Conservation (phyloP, 2,329 filamentous ascomycete genomes). For the Monosporascus cannonballus region DNA sequence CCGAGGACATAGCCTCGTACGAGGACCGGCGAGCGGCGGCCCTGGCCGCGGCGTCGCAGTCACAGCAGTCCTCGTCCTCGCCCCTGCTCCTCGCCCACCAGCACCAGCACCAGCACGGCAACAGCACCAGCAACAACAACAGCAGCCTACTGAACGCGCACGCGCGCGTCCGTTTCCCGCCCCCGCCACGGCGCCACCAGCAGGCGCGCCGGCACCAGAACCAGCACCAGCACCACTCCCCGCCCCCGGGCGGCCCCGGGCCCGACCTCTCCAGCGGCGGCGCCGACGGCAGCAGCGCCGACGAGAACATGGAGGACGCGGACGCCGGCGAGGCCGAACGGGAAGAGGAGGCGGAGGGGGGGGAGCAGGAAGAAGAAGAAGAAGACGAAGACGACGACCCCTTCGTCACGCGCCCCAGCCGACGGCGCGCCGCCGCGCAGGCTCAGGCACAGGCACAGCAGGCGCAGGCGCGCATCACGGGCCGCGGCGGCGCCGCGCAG, state of each 20-base stretch:
- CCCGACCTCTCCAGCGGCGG: constrained; percentile 2
- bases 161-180: background rate
- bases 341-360: no score
- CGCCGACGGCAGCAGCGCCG: constrained; percentile 7
- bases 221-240: no score
- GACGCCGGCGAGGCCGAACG: constrained; percentile 5
- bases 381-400: constrained; percentile 23
- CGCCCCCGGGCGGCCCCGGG: background rate
- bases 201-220: background rate
- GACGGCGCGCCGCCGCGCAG: constrained; percentile 11
- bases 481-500: constrained; percentile 4
- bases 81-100: constrained; percentile 3
- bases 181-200: background rate
- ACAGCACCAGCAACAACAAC: constrained; percentile 1
- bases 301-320: constrained; percentile 21
- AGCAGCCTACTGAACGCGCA: constrained; percentile 1
- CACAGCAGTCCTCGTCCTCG: constrained; percentile 16
- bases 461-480: constrained; percentile 14
- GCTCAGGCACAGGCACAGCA: constrained; percentile 9
- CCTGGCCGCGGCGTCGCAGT: constrained; percentile 18
- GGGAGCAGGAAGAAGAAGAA: constrained; percentile 11
- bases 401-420: constrained; percentile 15
- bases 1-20: constrained; percentile 65
- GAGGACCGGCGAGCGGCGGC: constrained; percentile 49
- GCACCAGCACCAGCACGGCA: no score